Conservation (phyloP, 2,329 filamentous ascomycete genomes). For the Xylariaceae sp. region DNA sequence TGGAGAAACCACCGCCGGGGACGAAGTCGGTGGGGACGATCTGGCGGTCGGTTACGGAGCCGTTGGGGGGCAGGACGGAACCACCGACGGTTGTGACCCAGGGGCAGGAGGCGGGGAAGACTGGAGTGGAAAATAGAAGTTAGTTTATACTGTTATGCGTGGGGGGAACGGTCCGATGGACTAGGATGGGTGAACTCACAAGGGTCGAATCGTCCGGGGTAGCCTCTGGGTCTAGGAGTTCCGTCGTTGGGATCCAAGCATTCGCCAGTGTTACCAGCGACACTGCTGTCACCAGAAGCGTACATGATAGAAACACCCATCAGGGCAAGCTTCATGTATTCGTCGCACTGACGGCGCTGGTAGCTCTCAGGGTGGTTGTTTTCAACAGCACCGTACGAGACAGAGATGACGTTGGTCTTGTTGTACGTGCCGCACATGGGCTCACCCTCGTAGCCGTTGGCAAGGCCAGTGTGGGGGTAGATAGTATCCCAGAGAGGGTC, state of each 20-base stretch:
- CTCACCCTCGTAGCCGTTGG: slow-evolving; percentile 38
- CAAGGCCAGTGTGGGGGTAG: slow-evolving; percentile 36
- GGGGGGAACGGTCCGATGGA: background rate
- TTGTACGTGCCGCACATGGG: slow-evolving; percentile 41
- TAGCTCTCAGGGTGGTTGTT: slow-evolving; percentile 44
- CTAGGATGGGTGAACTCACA: background rate
- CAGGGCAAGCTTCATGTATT: slow-evolving; percentile 27
- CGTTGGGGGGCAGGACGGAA: slow-evolving; percentile 1
- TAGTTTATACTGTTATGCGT: background rate
- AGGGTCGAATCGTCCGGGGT: slow-evolving; percentile 3
- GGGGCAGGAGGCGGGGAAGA: slow-evolving; percentile 9
- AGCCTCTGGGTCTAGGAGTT: background rate
- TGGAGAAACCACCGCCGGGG: slow-evolving; percentile 20
- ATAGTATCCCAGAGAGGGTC: slow-evolving; percentile 16
- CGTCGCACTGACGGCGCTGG: slow-evolving; percentile 45
- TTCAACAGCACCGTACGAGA: slow-evolving; percentile 49
- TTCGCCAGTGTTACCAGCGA: slow-evolving; percentile 3
- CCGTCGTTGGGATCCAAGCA: slow-evolving; percentile 1
- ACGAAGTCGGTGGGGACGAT: background rate
- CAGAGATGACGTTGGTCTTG: slow-evolving; percentile 47
- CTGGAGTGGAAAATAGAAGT: background rate
- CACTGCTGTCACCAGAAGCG: slow-evolving; percentile 13
- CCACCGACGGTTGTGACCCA: slow-evolving; percentile 12
- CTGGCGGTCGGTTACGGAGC: slow-evolving; percentile 3
- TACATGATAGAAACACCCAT: slow-evolving; percentile 13